phyloP scores from a whole-genome alignment of 129 eudicot species.

The Gnaphalium uliginosum region DNA sequence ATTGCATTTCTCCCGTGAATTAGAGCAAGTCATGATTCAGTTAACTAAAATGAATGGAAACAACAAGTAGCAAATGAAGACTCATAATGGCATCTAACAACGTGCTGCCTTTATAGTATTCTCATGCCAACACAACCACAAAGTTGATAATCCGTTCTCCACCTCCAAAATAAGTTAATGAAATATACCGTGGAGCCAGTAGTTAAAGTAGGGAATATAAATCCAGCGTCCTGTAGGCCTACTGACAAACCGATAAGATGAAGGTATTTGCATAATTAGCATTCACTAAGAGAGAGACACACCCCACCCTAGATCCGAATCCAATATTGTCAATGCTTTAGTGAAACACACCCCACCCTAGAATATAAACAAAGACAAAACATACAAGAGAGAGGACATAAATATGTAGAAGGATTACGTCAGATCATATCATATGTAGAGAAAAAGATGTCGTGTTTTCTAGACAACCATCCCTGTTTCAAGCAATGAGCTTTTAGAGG shows the following conservation, averaged over 20 bases:
- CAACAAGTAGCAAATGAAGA: background rate
- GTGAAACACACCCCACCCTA: background rate
- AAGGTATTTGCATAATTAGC: background rate
- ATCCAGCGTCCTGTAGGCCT: background rate
- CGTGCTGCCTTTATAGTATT: background rate
- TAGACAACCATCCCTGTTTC: slow-evolving; percentile 1
- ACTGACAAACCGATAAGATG: slow-evolving; percentile 1
- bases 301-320: background rate
- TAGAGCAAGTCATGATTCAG: background rate
- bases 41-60: background rate
- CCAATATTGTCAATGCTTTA: background rate
- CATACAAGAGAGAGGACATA: background rate
- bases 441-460: background rate
- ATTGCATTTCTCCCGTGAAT: background rate
- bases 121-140: background rate
- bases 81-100: background rate
- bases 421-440: background rate
- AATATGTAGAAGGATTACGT: background rate
- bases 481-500: background rate
- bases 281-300: background rate
- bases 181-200: background rate
- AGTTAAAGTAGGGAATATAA: background rate
- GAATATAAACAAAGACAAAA: background rate
- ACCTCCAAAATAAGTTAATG: background rate
- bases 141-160: background rate